phyloP scores from a whole-genome alignment of 2,329 filamentous ascomycete species.

The Phialocephala sp. region DNA sequence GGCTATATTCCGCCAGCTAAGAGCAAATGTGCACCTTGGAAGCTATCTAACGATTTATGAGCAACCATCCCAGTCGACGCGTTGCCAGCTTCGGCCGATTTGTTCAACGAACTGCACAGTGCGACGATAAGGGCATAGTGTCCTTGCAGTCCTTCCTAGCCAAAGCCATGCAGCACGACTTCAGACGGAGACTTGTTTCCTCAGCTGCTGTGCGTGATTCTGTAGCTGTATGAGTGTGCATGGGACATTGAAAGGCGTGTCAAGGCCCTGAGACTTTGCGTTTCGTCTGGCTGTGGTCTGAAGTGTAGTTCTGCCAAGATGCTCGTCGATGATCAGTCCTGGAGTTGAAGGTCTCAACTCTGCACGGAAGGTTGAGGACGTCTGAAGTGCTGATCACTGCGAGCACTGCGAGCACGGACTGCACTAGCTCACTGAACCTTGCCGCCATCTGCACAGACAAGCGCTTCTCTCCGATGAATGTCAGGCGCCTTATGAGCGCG shows the following conservation, averaged over 20 bases:
- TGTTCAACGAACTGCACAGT: constrained; percentile 10
- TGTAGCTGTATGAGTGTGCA: constrained; percentile 3
- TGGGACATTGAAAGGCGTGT: constrained; percentile 2
- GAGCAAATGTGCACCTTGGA: constrained; percentile 20
- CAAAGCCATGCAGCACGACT: background rate
- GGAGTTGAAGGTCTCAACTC: background rate
- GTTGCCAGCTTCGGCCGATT: constrained; percentile 13
- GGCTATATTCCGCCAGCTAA: constrained; percentile 25
- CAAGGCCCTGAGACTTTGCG: constrained; percentile 19
- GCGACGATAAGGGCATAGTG: constrained; percentile 1
- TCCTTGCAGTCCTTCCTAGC: background rate
- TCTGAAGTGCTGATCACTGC: constrained; percentile 9
- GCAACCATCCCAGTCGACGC: constrained; percentile 10
- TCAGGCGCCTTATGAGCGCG: constrained; percentile 14
- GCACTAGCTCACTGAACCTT: constrained; percentile 19
- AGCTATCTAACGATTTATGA: constrained; percentile 7
- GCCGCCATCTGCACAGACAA: constrained; percentile 26
- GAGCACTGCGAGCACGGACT: constrained; percentile 10
- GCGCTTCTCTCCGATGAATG: constrained; percentile 22
- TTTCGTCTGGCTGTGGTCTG: constrained; percentile 24
- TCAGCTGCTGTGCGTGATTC: background rate
- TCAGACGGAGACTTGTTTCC: background rate
- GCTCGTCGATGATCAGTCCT: background rate
- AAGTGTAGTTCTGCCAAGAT: constrained; percentile 4
- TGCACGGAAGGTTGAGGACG: constrained; percentile 13